Conservation (phyloP, 1,284 basidiomycete genomes). For the Fistulina hepatica region DNA sequence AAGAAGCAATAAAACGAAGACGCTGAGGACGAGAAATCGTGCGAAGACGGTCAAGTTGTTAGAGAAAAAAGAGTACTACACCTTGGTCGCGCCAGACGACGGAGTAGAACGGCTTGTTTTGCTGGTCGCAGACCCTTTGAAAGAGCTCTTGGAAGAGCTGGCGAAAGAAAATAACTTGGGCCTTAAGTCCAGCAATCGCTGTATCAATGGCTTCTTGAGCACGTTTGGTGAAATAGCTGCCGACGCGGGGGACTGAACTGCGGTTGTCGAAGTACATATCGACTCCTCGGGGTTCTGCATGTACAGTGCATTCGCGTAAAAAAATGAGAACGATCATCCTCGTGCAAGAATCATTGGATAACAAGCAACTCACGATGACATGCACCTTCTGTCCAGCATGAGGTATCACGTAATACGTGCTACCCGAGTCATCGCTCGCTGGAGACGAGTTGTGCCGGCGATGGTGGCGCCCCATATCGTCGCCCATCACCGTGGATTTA, state of each 20-base stretch:
- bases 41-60: too few species aligned
- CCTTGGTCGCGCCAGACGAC: too few species aligned
- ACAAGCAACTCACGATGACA: constrained; percentile 45
- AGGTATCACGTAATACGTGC: constrained; percentile 64
- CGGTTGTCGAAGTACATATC: constrained; percentile 38
- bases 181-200: constrained; percentile 30
- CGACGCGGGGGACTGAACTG: constrained; percentile 36
- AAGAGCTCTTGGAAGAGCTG: background rate
- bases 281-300: constrained; percentile 36
- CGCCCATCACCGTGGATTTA: background rate
- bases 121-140: background rate
- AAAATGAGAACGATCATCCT: constrained; percentile 3
- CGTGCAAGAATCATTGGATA: constrained; percentile 9
- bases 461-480: background rate
- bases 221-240: constrained; percentile 25
- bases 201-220: constrained; percentile 40
- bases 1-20: too few species aligned
- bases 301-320: constrained; percentile 19
- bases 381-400: constrained; percentile 57
- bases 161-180: background rate
- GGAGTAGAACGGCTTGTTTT: too few species aligned
- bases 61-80: too few species aligned
- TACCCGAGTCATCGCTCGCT: constrained; percentile 42
- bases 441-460: constrained; percentile 28
- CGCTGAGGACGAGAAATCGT: too few species aligned